Evolutionary conservation across 2,329 filamentous ascomycete genomes (phyloP).

Genomic region (Epichloe amarillans): DNA sequence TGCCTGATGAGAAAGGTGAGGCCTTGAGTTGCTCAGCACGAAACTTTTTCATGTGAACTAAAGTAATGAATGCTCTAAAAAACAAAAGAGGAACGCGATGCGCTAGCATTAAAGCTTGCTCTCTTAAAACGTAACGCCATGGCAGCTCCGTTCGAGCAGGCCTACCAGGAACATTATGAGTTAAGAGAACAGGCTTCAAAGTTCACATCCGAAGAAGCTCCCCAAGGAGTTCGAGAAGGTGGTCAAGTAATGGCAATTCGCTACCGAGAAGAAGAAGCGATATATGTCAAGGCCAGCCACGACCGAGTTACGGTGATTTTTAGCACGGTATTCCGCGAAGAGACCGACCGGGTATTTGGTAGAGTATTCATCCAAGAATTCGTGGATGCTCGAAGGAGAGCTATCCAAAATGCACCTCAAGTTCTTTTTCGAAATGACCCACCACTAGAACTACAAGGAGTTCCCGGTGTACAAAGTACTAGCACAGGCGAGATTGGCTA

Average conservation of each 20-base stretch:
- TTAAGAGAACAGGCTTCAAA: constrained; percentile 80
- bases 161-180: constrained; percentile 82
- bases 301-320: constrained; percentile 98
- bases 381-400: constrained; percentile 84
- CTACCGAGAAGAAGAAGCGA: constrained; percentile 96
- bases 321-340: constrained; percentile 93
- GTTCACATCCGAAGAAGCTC: constrained; percentile 87
- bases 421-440: constrained; percentile 93
- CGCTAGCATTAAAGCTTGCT: constrained; percentile 74
- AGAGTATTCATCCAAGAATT: constrained; percentile 99
- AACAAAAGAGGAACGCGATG: constrained; percentile 61
- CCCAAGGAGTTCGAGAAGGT: constrained; percentile 78
- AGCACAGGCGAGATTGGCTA: constrained; percentile 85
- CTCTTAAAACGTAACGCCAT: constrained; percentile 96
- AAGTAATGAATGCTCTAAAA: neutral
- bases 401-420: constrained; percentile 96
- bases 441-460: constrained; percentile 76
- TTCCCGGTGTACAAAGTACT: constrained; percentile 66
- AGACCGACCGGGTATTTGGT: constrained; percentile 93
- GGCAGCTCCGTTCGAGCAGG: constrained; percentile 95
- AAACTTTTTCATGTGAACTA: neutral
- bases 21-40: no score
- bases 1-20: constrained; percentile 65
- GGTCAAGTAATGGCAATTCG: constrained; percentile 92
- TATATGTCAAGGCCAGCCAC: constrained; percentile 95